A percentile compares a stretch with the other conserved stretches of the same genome.
Evolutionary conservation across 257 asterid species (phyloP).

Genomic region (Fraxinus cuspidata): DNA sequence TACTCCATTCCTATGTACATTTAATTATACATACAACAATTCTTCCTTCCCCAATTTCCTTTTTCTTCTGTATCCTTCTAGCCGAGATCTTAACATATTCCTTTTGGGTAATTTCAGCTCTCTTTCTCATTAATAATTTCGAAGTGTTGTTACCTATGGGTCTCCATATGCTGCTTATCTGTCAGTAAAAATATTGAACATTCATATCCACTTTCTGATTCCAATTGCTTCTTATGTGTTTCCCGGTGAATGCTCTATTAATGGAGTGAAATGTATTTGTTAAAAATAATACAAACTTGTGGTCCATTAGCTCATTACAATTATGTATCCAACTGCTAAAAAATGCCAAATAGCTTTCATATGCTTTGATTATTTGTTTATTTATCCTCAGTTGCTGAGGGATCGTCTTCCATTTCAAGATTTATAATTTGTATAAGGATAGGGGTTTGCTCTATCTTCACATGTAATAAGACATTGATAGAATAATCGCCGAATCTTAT

Average conservation of each 20-base stretch:
- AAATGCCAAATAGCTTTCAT: not conserved
- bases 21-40: not conserved
- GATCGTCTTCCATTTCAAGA: not conserved
- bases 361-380: not conserved
- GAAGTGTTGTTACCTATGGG: not conserved
- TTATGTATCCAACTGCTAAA: not conserved
- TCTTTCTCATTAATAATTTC: not conserved
- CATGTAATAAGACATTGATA: not conserved
- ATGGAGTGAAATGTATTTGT: slow-evolving; percentile 6
- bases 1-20: not conserved
- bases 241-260: slow-evolving; percentile 2
- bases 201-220: slow-evolving; percentile 4
- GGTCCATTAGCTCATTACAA: not conserved
- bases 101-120: not conserved
- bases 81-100: not conserved
- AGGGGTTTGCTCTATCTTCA: not conserved
- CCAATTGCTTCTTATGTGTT: slow-evolving; percentile 10
- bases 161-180: not conserved
- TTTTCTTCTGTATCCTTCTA: not conserved
- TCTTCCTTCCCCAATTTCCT: not conserved
- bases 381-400: not conserved
- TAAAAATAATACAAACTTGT: slow-evolving; percentile 4
- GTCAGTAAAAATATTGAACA: not conserved
- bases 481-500: not conserved
- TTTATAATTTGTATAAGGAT: not conserved